Evolutionary conservation across 768 basidiomycete species (phyloP), one percentile per base, ranked within the genome.

Genomic region (Tylopilus rubrobrunneus): DNA sequence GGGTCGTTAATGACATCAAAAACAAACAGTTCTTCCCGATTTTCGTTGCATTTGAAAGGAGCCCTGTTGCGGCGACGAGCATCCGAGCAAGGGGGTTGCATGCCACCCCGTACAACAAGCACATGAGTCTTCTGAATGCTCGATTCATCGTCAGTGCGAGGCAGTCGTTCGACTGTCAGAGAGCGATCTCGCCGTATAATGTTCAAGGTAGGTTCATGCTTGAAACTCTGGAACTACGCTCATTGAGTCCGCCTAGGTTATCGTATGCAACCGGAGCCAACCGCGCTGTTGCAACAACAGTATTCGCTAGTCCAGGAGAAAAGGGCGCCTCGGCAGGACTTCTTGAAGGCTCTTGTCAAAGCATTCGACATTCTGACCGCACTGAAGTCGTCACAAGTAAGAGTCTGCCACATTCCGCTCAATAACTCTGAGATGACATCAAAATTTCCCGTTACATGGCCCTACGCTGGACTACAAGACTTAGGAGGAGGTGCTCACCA

Each of bases 251-350:
- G 19, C 19, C 19, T 19, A 19, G 19, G 19, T 19, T 19, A 19
- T 19, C 19, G 19, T 19, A 19, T 19, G 19, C 19, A 19, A 19
- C 19, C 19, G 19, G 19, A 19, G 12, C 87, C 89, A 0, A 75
- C 78, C 3, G 94, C 97, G 2, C 70, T 96, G 31, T 74, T 98
- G 25, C 86, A 90, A 52, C 79, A 86, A 28, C 98, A 97, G 97
- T 98, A 93, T 67, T 79, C 85, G 2, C 80, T 98, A 17, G 83
- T 96, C 9, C 83, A 89, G 17, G 97, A 99, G 69, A 99, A 98
- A 70, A 79, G 95, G 19, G 74, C 76, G 0, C 76, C 86, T 23
- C 80, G 90, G 55, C 86, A 92, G 56, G 95, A 98, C 59, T 98
- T 94, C 66, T 73, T 98, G 57, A 89, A 86, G 66, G 77, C 91